Conservation (phyloP, 1,139 yeast genomes). For the Blastobotrys arbuscula region DNA sequence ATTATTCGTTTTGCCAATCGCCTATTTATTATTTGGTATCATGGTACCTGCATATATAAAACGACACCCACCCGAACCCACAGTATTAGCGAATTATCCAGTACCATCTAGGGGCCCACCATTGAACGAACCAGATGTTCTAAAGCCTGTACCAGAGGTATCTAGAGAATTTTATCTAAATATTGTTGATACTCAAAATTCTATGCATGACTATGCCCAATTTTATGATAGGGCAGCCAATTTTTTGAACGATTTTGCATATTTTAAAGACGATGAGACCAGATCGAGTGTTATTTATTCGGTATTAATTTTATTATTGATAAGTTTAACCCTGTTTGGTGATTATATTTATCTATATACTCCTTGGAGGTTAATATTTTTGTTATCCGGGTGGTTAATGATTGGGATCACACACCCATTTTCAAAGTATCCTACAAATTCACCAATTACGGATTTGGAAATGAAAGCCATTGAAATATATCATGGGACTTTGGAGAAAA, state of each 20-base stretch:
- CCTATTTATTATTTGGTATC: constrained; percentile 48
- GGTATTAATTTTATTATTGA: constrained; percentile 31
- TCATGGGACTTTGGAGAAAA: constrained; percentile 25
- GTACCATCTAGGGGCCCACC: constrained; percentile 53
- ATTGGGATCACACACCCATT: constrained; percentile 52
- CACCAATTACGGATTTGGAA: not conserved
- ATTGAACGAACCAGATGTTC: constrained; percentile 44
- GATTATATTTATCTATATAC: constrained; percentile 36
- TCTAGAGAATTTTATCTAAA: constrained; percentile 74
- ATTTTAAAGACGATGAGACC: constrained; percentile 58
- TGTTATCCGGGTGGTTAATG: constrained; percentile 48
- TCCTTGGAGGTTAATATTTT: constrained; percentile 31
- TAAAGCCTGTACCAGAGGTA: constrained; percentile 74
- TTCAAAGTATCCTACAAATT: constrained; percentile 24
- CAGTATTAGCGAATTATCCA: constrained; percentile 41
- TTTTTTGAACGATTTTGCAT: constrained; percentile 53
- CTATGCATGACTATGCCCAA: constrained; percentile 63
- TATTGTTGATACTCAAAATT: constrained; percentile 79
- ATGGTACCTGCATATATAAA: constrained; percentile 66
- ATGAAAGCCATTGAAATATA: not conserved
- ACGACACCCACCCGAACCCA: constrained; percentile 36
- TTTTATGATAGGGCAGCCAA: constrained; percentile 53
- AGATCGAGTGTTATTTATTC: constrained; percentile 47
- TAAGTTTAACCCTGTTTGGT: constrained; percentile 31
- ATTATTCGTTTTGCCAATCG: constrained; percentile 47